These are phyloP conservation scores for Lineolata rhizophorae DNA, from an alignment of 495 filamentous ascomycete species.

Conservation along the genomic window DNA sequence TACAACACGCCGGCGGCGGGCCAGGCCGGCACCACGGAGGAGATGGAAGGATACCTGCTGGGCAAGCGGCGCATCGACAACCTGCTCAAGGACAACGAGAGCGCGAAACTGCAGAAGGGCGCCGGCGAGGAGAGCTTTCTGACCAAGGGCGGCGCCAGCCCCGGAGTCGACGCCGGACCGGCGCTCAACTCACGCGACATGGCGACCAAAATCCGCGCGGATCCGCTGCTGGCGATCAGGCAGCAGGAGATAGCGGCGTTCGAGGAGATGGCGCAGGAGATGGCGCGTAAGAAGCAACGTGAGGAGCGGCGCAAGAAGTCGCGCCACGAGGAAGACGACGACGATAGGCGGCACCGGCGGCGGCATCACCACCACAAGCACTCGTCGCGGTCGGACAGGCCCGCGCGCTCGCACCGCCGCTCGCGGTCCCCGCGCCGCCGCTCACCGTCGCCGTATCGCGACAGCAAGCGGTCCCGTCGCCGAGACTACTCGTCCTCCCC, in stretches of 20 bases:
- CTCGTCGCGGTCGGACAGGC: background rate
- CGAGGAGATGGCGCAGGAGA: slow-evolving; percentile 18
- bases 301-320: background rate
- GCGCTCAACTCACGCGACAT: slow-evolving; percentile 52
- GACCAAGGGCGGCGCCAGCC: slow-evolving; percentile 18
- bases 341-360: background rate
- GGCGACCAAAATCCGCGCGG: slow-evolving; percentile 63
- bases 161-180: slow-evolving; percentile 25
- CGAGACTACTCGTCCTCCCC: background rate
- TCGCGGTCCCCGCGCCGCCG: slow-evolving; percentile 4
- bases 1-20: slow-evolving; percentile 72
- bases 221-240: slow-evolving; percentile 82
- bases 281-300: slow-evolving; percentile 6
- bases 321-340: background rate
- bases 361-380: background rate
- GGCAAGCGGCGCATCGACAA: slow-evolving; percentile 78
- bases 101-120: slow-evolving; percentile 62
- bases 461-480: slow-evolving; percentile 1
- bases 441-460: background rate
- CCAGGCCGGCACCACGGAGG: slow-evolving; percentile 62
- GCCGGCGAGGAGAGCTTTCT: slow-evolving; percentile 24
- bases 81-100: slow-evolving; percentile 58
- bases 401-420: background rate
- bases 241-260: slow-evolving; percentile 72
- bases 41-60: slow-evolving; percentile 82